Evolutionary conservation across 2,329 filamentous ascomycete genomes (phyloP).

Genomic region (Pseudogymnoascus sp.): DNA sequence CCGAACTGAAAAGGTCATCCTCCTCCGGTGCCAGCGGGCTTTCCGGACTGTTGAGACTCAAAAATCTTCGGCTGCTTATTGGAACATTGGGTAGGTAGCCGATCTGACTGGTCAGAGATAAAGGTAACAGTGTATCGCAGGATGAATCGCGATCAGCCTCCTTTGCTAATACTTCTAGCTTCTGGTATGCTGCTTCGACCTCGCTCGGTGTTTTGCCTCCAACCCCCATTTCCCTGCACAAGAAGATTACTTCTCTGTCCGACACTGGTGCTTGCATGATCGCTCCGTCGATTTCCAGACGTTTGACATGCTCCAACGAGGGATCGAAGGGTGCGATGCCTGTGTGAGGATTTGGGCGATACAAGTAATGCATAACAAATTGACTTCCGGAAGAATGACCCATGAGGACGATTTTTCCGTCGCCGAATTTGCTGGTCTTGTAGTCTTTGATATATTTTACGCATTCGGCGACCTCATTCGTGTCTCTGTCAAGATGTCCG

Average conservation of each 20-base stretch:
- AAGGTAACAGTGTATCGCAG: constrained; percentile 27
- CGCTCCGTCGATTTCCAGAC: constrained; percentile 45
- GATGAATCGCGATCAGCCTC: constrained; percentile 18
- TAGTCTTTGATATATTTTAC: constrained; percentile 26
- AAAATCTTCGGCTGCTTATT: constrained; percentile 24
- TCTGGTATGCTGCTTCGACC: constrained; percentile 29
- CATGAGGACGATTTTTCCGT: constrained; percentile 53
- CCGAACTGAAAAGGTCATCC: constrained; percentile 59
- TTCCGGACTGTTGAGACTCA: constrained; percentile 39
- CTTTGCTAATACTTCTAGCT: constrained; percentile 31
- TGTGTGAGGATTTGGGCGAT: constrained; percentile 32
- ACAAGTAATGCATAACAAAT: constrained; percentile 54
- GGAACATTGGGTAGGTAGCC: constrained; percentile 25
- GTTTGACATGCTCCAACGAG: constrained; percentile 26
- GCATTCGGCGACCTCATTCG: constrained; percentile 29
- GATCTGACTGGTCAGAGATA: constrained; percentile 25
- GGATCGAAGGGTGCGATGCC: constrained; percentile 18
- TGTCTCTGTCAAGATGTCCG: constrained; percentile 30
- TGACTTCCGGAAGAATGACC: constrained; percentile 61
- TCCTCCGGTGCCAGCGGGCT: constrained; percentile 43
- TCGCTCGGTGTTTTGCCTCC: constrained; percentile 23
- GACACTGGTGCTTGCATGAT: constrained; percentile 57
- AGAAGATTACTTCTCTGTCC: constrained; percentile 45
- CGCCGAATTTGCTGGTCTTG: constrained; percentile 27
- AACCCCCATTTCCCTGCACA: constrained; percentile 29